phyloP scores from a whole-genome alignment of 2,329 filamentous ascomycete species.

The Neophaeococcomyces mojaviensis region DNA sequence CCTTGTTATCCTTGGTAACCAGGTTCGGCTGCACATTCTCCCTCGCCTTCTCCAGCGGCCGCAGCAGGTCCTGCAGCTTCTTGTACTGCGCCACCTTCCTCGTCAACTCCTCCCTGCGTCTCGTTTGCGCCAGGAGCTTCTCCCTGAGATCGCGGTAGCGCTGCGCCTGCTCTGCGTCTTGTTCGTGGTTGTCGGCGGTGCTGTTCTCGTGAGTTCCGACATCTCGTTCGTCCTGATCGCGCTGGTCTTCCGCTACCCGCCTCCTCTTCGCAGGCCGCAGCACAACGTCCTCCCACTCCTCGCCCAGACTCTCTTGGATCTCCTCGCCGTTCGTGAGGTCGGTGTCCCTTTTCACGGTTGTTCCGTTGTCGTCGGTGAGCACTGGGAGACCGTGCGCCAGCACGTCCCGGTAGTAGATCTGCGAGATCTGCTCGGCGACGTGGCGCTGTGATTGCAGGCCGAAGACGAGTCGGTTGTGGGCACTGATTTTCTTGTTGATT shows the following conservation, averaged over 20 bases:
- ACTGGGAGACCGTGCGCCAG: conserved; percentile 27
- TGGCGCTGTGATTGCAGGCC: conserved; percentile 48
- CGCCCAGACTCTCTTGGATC: conserved; percentile 1
- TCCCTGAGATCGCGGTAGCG: conserved; percentile 37
- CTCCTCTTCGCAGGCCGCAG: conserved; percentile 1
- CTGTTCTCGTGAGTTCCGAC: neutral
- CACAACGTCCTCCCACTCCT: conserved; percentile 2
- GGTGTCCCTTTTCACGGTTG: conserved; percentile 30
- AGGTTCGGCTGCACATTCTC: conserved; percentile 49
- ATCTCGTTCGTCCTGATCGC: conserved; percentile 7
- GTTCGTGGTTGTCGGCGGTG: neutral
- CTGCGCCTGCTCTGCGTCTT: neutral
- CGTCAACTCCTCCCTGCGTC: conserved; percentile 38
- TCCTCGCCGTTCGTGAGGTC: conserved; percentile 35
- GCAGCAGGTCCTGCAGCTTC: conserved; percentile 39
- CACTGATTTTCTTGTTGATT: conserved; percentile 46
- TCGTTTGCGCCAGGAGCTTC: conserved; percentile 40
- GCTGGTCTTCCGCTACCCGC: neutral
- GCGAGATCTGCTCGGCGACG: conserved; percentile 49
- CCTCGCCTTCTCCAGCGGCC: conserved; percentile 43
- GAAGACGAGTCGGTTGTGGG: conserved; percentile 48
- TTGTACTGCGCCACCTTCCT: conserved; percentile 41
- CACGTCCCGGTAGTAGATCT: conserved; percentile 47
- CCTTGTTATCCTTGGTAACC: conserved; percentile 40
- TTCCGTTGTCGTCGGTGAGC: conserved; percentile 7